These are phyloP conservation scores for Botrytis byssoidea DNA, from an alignment of 2,329 filamentous ascomycete species.

Conservation along the genomic window DNA sequence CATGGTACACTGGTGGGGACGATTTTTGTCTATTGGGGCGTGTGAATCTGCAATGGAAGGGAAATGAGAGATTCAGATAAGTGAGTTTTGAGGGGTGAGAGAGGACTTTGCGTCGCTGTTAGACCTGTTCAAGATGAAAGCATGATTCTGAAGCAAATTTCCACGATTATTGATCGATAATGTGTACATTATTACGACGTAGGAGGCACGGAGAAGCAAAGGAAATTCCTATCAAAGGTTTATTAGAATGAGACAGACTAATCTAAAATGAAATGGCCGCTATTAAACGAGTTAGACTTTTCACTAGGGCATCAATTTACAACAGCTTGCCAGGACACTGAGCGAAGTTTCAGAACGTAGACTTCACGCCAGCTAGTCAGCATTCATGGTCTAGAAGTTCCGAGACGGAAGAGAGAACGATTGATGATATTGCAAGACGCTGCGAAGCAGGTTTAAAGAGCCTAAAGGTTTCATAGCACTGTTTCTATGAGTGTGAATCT, in stretches of 20 bases:
- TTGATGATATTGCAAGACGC: background rate
- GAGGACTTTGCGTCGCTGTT: background rate
- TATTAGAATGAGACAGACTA: no score
- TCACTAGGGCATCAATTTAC: accelerated
- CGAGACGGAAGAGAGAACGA: background rate
- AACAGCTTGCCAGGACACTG: background rate
- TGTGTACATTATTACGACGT: background rate
- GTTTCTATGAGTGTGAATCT: background rate
- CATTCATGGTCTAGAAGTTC: background rate
- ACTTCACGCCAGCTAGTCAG: background rate
- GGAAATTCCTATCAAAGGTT: no score
- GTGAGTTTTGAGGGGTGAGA: background rate
- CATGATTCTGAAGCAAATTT: no score
- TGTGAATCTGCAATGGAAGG: background rate
- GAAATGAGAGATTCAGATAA: background rate
- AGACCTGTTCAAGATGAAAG: no score
- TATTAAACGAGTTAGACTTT: background rate
- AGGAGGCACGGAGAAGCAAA: background rate
- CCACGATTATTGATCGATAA: background rate
- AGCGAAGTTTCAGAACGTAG: background rate
- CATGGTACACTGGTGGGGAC: background rate
- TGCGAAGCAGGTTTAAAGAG: background rate
- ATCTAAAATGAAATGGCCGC: no score
- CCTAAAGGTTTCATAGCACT: background rate
- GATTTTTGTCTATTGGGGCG: background rate